Evolutionary conservation across 2,329 filamentous ascomycete genomes (phyloP), one percentile per base, ranked within the genome.

Genomic region (Orbilia quercus): DNA sequence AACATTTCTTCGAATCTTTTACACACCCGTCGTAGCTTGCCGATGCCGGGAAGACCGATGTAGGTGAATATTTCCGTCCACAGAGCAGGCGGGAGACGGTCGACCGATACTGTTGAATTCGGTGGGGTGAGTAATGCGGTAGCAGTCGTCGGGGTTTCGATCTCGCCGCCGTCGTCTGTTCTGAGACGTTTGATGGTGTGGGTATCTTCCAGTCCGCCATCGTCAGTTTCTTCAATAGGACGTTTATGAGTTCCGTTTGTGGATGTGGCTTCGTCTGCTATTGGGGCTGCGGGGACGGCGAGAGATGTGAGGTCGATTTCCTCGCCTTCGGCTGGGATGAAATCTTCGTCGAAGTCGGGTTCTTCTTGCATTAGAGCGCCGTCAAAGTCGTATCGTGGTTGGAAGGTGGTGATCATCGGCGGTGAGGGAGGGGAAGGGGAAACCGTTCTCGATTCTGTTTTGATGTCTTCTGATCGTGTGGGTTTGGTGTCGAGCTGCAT

Each of bases 41-140:
- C 70, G n/a, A 74, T 63, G 2, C 36, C n/a, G 6, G 62, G 63
- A 2, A 69, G 51, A 9, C 63, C 64, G 23, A 74, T 31, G 44
- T 69, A 74, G 1, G 70, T 69, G 25, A 74, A 74, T 53, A 74
- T 74, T 36, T 74, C 70, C 12, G 60, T 74, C 70, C 62, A 74
- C 4, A 74, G 50, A 55, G 55, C 4, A 53, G 42, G 14, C 18
- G 42, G 50, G 42, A 66, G 18, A 9, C 53, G 47, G 25, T 67
- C 63, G 2, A 58, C 54, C 3, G 63, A 55, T 14, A 34, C 1
- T 11, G 40, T 16, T n/a, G 22, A 28, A 47, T 31, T 2, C 1
- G 34, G 20, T 4, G 50, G 6, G 18, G 31, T 16, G 31, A 16
- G 12, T n/a, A 54, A 2, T 9, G n/a, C 36, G 7, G 44, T 9